Evolutionary conservation across 108 stramenopile species (phyloP).

Genomic region (Nitzschia inconspicua): DNA sequence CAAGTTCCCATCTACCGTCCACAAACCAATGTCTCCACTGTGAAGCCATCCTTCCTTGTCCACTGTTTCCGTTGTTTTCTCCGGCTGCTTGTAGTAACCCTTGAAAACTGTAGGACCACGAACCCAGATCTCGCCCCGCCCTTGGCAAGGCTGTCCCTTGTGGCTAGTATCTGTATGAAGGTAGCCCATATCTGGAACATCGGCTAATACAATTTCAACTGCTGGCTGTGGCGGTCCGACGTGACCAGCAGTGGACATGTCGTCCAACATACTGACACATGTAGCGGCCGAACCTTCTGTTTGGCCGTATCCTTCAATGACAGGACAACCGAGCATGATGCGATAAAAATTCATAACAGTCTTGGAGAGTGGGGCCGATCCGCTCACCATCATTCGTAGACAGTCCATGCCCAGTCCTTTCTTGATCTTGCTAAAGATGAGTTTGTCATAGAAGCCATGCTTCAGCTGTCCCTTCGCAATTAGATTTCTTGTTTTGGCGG

Average conservation of each 20-base stretch:
- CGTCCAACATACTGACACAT: constrained; percentile 61
- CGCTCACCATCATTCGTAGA: constrained; percentile 82
- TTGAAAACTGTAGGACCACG: constrained; percentile 92
- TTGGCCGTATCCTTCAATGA: constrained; percentile 96
- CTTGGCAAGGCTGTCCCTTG: constrained; percentile 73
- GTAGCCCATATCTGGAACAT: constrained; percentile 97
- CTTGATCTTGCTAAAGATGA: constrained; percentile 93
- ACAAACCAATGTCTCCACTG: constrained; percentile 96
- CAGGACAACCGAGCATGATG: constrained; percentile 82
- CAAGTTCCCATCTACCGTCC: constrained; percentile 88
- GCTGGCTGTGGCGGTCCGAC: constrained; percentile 88
- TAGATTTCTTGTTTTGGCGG: constrained; percentile 78
- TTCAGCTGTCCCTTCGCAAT: constrained; percentile 46
- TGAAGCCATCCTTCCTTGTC: constrained; percentile 94
- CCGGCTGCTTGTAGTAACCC: constrained; percentile 96
- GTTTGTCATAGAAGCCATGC: constrained; percentile 88
- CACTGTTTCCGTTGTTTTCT: constrained; percentile 90
- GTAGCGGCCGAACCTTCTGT: constrained; percentile 90
- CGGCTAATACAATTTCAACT: constrained; percentile 80
- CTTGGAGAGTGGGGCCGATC: constrained; percentile 88
- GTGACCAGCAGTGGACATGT: constrained; percentile 86
- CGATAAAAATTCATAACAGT: constrained; percentile 93
- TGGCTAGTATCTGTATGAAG: constrained; percentile 78
- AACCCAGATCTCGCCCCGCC: constrained; percentile 93
- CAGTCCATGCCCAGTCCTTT: constrained; percentile 87